Evolutionary conservation across 2,329 filamentous ascomycete species (phyloP), one percentile per base, ranked within the genome.

Genomic region (Paraphaeosphaeria minitans): DNA sequence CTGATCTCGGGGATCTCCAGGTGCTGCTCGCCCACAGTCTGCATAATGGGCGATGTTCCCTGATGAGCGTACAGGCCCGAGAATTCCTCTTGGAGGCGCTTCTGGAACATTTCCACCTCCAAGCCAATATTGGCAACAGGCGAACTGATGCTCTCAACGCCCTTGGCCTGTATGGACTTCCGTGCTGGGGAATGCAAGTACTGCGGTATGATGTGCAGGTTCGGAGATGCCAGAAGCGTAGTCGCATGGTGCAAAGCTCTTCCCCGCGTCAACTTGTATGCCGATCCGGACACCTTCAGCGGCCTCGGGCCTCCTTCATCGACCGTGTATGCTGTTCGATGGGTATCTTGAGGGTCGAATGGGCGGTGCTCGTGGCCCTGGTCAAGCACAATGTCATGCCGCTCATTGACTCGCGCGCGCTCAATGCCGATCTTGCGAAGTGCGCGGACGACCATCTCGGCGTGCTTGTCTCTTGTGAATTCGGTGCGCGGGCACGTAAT

Each of bases 181-280:
- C 88, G 89, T 0, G 90, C 91, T 0, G 93, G 92, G n/a, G 92
- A 93, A 22, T 86, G 84, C 63, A 99, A 77, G 69, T 94, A 87
- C 2, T 83, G 78, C 1, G 88, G 86, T 29, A 98, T 90, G 42
- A 82, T 78, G 31, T 80, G 75, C 43, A 98, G 80, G 71, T 96
- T 91, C 1, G 89, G 89, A 55, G 91, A 93, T 35, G 84, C 82
- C 2, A 98, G 81, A 45, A 99, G 82, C 69, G 93, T 95, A 0
- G 95, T 99, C 8, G 93, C 95, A 77, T 99, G 95, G 77, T 99
- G 95, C 58, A 99, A 82, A 8, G 93, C 89, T 46, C 94, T 85
- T 50, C 86, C 80, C 24, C 91, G 84, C 0, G 91, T 97, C 55
- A 99, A 82, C 77, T 98, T 98, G 79, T 96, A 99, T 12, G 95